phyloP scores from a whole-genome alignment of 805 yeast species.

The Metschnikowia chrysomelidarum region DNA sequence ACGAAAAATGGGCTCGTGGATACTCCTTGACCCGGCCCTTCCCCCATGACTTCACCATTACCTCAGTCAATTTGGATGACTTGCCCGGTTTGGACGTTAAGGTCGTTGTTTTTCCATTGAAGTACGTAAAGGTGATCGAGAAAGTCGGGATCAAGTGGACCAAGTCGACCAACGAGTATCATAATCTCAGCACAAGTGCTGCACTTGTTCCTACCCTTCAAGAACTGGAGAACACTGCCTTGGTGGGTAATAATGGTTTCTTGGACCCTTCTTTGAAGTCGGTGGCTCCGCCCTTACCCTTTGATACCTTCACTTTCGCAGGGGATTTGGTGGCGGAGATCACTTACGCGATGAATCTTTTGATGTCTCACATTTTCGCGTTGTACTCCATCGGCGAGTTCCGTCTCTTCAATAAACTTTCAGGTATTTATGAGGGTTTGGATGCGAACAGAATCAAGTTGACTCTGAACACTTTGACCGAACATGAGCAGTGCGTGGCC shows the following conservation, averaged over 20 bases:
- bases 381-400: constrained; percentile 72
- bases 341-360: constrained; percentile 51
- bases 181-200: constrained; percentile 21
- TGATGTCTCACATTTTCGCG: constrained; percentile 64
- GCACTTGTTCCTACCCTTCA: constrained; percentile 33
- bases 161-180: constrained; percentile 28
- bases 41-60: constrained; percentile 65
- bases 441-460: constrained; percentile 59
- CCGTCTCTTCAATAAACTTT: constrained; percentile 55
- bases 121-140: constrained; percentile 47
- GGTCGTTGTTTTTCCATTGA: constrained; percentile 61
- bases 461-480: constrained; percentile 49
- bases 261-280: constrained; percentile 1
- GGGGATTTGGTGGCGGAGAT: constrained; percentile 52
- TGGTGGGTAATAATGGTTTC: constrained; percentile 21
- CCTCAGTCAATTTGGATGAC: constrained; percentile 58
- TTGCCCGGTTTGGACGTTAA: constrained; percentile 55
- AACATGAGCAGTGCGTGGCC: constrained; percentile 48
- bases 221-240: constrained; percentile 27
- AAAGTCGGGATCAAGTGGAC: constrained; percentile 37
- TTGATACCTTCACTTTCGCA: constrained; percentile 42
- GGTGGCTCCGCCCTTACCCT: constrained; percentile 53
- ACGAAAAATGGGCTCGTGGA: constrained; percentile 75
- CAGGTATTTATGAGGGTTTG: constrained; percentile 51
- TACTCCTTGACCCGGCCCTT: constrained; percentile 66